Base-by-base conservation (phyloP, 768 basidiomycete species). In the Saitozyma podzolica region DNA sequence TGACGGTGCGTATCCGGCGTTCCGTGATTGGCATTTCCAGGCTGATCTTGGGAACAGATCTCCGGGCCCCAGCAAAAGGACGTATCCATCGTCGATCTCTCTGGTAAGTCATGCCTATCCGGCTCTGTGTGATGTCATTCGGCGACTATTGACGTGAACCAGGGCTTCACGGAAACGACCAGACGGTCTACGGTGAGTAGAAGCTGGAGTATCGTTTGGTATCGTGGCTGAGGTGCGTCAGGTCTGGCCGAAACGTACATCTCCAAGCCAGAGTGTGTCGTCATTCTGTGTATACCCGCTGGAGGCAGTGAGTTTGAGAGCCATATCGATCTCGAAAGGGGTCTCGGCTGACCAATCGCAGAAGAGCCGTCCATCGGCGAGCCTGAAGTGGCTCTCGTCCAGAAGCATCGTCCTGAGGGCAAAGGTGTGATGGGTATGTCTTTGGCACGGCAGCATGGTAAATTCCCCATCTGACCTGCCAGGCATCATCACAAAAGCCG, bases 31-130 rank as follows among this genome's bases (percentile, higher is more conserved):
- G 19, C 20, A 40, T 10, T n/a, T 48, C 6, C 16, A 42, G 39
- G 45, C 49, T 45, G 8, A 61, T 45, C 41, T 9, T 54, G 5
- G 29, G 1, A 1, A 20, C 49, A 71, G 69, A 47, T 67, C 8
- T 40, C 40, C 1, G 67, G 70, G 37, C 59, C 61, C 2, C 43
- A 50, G 4, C 59, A 59, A 39, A 40, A 17, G 0, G 40, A 69
- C 45, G 49, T 67, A n/a, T 51, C 66, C n/a, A 65, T 72, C 19
- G 47, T 67, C 14, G 70, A 72, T 43, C 51, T 72, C 1, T 67
- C 70, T 17, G 70, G 70, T 69, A 41, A 47, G 65, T 37, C 43
- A 20, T 45, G 14, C 29, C 29, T 29, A 5, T 29, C 47, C 20
- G 9, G 16, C 42, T 29, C 16, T 39, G 6, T 10, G 8, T 6